A percentile compares a stretch with the other conserved stretches of the same genome.
These are phyloP conservation scores for Candida tetrigidarum DNA, from an alignment of 1,139 yeast genomes.

Conservation along the genomic window DNA sequence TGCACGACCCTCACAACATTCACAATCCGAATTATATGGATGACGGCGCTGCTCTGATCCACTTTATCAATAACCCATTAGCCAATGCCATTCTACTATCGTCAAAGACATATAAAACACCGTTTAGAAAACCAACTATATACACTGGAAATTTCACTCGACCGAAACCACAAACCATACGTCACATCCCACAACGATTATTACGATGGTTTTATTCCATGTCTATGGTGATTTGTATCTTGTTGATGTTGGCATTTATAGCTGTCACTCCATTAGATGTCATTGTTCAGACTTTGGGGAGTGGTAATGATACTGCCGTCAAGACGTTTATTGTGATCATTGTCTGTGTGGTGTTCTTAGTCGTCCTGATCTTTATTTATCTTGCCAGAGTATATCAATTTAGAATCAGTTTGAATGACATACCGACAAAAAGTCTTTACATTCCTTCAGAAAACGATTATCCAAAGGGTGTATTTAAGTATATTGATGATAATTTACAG, in stretches of 20 bases:
- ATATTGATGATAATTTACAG: slow-evolving; percentile 42
- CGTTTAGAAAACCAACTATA: slow-evolving; percentile 11
- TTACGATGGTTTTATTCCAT: slow-evolving; percentile 58
- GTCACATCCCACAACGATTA: slow-evolving; percentile 39
- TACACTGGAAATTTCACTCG: slow-evolving; percentile 11
- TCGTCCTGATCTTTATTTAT: slow-evolving; percentile 52
- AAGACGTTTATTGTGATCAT: slow-evolving; percentile 77
- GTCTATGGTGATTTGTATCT: slow-evolving; percentile 54
- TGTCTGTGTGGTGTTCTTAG: slow-evolving; percentile 65
- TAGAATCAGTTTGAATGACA: slow-evolving; percentile 65
- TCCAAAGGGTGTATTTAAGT: slow-evolving; percentile 49
- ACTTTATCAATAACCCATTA: slow-evolving; percentile 1
- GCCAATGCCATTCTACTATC: slow-evolving; percentile 1
- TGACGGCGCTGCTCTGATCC: neutral
- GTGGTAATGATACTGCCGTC: slow-evolving; percentile 57
- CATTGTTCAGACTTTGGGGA: slow-evolving; percentile 60
- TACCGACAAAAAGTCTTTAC: slow-evolving; percentile 68
- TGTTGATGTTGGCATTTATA: slow-evolving; percentile 58
- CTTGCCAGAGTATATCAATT: slow-evolving; percentile 60
- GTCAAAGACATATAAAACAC: neutral
- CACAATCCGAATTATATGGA: slow-evolving; percentile 3
- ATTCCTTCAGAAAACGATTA: slow-evolving; percentile 72
- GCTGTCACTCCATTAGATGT: slow-evolving; percentile 79
- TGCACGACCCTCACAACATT: neutral
- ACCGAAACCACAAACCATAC: slow-evolving; percentile 13